These are phyloP conservation scores for Vitis vinifera DNA, from an alignment of 164 flowering plant genomes.

Conservation along the genomic window DNA sequence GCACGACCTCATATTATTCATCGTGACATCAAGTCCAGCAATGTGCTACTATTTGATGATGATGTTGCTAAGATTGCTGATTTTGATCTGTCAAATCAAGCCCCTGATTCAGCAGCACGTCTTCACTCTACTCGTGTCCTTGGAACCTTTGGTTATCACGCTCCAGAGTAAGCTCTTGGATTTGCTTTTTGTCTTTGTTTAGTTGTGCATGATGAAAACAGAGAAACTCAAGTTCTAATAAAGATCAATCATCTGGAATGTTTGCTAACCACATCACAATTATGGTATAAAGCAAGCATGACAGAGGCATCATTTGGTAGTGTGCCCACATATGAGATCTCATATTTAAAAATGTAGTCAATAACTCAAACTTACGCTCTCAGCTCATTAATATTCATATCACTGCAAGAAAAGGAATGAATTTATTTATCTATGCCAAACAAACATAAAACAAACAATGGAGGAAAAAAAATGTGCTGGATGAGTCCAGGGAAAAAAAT, in stretches of 20 bases:
- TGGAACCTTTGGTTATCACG: conserved; percentile 92
- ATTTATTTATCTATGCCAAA: neutral
- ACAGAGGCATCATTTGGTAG: neutral
- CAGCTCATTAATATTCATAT: neutral
- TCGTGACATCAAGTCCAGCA: conserved; percentile 86
- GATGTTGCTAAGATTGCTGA: conserved; percentile 83
- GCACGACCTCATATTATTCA: conserved; percentile 71
- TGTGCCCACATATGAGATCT: neutral
- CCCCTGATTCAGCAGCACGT: conserved; percentile 88
- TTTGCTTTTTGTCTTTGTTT: neutral
- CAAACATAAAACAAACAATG: too few species aligned
- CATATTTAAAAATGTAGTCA: neutral
- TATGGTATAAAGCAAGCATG: neutral
- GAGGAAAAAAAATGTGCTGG: too few species aligned
- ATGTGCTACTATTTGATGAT: conserved; percentile 75
- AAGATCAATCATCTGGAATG: neutral
- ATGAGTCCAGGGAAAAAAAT: too few species aligned
- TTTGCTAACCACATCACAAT: neutral
- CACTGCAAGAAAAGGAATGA: neutral
- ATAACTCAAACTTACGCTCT: neutral
- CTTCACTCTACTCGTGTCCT: conserved; percentile 95
- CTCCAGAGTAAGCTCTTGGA: conserved; percentile 74
- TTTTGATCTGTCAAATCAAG: conserved; percentile 86
- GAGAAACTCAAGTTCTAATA: neutral
- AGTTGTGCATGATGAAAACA: neutral